phyloP scores from a whole-genome alignment of 257 asterid genomes.

The Anisodus acutangulus region DNA sequence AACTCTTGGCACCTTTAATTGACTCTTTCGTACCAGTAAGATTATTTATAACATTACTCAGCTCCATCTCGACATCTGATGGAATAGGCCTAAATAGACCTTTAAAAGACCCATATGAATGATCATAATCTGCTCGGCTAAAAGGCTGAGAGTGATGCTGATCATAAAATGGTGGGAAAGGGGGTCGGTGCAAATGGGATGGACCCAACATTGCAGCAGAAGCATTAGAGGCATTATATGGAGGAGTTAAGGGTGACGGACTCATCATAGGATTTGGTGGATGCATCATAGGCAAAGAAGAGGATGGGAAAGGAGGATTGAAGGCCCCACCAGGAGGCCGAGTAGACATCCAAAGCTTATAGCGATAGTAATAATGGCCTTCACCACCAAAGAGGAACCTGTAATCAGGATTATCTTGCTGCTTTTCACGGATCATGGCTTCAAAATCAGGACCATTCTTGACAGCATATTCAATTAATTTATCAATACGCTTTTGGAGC shows the following conservation, averaged over 20 bases:
- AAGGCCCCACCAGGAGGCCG: slow-evolving; percentile 66
- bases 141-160: slow-evolving; percentile 74
- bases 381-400: slow-evolving; percentile 95
- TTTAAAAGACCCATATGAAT: slow-evolving; percentile 62
- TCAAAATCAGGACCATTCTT: slow-evolving; percentile 98
- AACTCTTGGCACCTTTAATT: slow-evolving; percentile 90
- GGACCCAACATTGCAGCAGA: slow-evolving; percentile 48
- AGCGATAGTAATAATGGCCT: slow-evolving; percentile 86
- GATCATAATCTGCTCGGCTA: slow-evolving; percentile 75
- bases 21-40: slow-evolving; percentile 98
- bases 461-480: slow-evolving; percentile 82
- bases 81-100: slow-evolving; percentile 87
- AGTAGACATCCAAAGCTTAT: slow-evolving; percentile 80
- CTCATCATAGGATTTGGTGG: slow-evolving; percentile 87
- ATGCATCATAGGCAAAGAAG: slow-evolving; percentile 73
- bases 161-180: slow-evolving; percentile 72
- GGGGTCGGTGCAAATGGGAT: slow-evolving; percentile 71
- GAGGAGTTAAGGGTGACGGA: slow-evolving; percentile 64
- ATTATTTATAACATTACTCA: slow-evolving; percentile 76
- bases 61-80: slow-evolving; percentile 89
- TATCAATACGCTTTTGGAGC: slow-evolving; percentile 91
- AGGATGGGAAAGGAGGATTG: slow-evolving; percentile 65
- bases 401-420: slow-evolving; percentile 92
- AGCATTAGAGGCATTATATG: slow-evolving; percentile 51
- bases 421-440: slow-evolving; percentile 94